A percentile compares a stretch with the other conserved stretches of the same genome.
Evolutionary conservation across 768 basidiomycete genomes (phyloP).

Genomic region (Suillus tomentosus): DNA sequence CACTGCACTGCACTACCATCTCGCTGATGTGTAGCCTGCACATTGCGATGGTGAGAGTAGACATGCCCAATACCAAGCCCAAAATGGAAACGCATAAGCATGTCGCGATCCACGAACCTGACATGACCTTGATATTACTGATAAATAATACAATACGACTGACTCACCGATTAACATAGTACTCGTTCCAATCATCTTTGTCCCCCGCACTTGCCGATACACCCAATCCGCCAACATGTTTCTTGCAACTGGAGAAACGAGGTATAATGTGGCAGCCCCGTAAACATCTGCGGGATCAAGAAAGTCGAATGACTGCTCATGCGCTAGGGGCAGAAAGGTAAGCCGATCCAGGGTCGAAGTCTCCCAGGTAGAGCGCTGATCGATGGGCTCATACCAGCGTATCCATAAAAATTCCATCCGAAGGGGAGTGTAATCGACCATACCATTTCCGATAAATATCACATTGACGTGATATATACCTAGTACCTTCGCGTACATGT

Average conservation of each 20-base stretch:
- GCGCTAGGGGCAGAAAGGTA: neutral
- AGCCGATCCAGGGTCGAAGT: neutral
- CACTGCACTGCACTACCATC: neutral
- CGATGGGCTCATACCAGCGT: neutral
- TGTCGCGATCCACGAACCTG: conserved; percentile 2
- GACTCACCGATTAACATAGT: neutral
- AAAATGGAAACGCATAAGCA: conserved; percentile 2
- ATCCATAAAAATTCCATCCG: conserved; percentile 10
- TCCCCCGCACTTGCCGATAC: neutral
- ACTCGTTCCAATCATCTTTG: neutral
- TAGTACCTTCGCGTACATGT: neutral
- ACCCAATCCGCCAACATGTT: neutral
- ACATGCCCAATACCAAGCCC: neutral
- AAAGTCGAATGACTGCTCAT: conserved; percentile 2
- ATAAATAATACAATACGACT: neutral
- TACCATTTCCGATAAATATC: neutral
- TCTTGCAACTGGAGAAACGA: neutral
- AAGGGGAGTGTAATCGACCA: neutral
- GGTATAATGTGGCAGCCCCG: conserved; percentile 8
- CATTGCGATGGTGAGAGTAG: neutral
- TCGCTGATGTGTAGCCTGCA: neutral
- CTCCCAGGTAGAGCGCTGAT: neutral
- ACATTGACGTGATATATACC: conserved; percentile 9
- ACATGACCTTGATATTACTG: neutral
- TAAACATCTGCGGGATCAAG: conserved; percentile 5